Base-by-base conservation (phyloP, 2,329 filamentous ascomycete genomes). In the Venturia carpophila region DNA sequence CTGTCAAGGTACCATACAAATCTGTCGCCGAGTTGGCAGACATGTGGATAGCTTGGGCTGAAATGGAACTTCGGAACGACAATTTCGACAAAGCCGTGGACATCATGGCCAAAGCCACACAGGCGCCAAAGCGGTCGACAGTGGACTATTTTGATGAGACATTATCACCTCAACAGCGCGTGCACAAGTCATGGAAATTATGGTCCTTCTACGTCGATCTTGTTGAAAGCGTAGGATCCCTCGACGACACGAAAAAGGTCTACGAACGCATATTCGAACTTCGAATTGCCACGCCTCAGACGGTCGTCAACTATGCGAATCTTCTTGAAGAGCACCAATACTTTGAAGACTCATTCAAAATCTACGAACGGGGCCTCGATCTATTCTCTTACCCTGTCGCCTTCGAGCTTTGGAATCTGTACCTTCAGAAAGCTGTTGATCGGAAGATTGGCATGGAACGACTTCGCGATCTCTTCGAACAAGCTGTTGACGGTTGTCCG, bases 171-270 rank as follows among this genome's bases (percentile, higher is more conserved):
- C 94, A 99, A 74, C 94, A 97, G 78, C 86, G 95, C 68, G 90
- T 99, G 3, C 94, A 99, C 79, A 99, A 99, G 81, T 96, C 91
- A 74, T 99, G 94, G 94, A 99, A 97, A 75, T 79, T 99, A 13
- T 99, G 94, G 94, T 96, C 92, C 77, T 99, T 99, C 80, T 99
- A 99, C 71, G 92, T 99, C 49, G 94, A 99, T 74, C 84, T 99
- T 1, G 92, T 99, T 2, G 94, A 99, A 75, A 96, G 92, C 75
- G 92, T 97, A 41, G 88, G 90, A 67, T 91, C 89, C 0, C 78
- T 99, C 19, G 92, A 96, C 27, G 93, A 97, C 76, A 97, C 93
- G 0, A 90, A 87, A 74, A 93, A 91, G 74, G 88, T 97, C 1
- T 99, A 99, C 76, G 94, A 99, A 75, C 85, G 94, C 65, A 97